Evolutionary conservation across 1,284 basidiomycete genomes (phyloP), one percentile per base, ranked within the genome.

Genomic region (Hortiboletus rubellus): DNA sequence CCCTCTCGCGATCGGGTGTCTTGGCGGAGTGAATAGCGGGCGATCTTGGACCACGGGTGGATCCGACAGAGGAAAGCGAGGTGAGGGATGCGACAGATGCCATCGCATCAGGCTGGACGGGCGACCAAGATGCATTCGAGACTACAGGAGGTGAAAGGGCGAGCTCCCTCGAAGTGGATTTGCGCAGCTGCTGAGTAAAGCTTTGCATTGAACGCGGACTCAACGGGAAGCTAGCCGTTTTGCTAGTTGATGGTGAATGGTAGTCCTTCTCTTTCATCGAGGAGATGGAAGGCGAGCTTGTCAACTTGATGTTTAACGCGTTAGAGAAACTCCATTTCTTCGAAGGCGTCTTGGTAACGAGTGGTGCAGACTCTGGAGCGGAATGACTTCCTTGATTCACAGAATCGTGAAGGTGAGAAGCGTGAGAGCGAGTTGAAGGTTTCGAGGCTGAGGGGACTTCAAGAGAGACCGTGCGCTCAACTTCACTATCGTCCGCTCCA

Each of bases 271-370:
- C 80, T 63, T 72, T 77, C 69, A 76, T 74, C 6, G 83, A 81
- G 31, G 83, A 77, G n/a, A 78, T 77, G n/a, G 85, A 84, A 44
- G 87, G 82, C 30, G 85, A 85, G 59, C 80, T 81, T 22, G 85
- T 81, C 49, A 92, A 75, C 70, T 87, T 92, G 64, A 94, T 82
- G 64, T 90, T 94, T n/a, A 97, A 78, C 7, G 92, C 92, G 57
- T 85, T 91, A 7, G 92, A 92, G 74, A 98, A 93, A 66, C 94
- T 96, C 95, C 95, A 98, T 75, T 97, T 98, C 79, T 96, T 96
- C 42, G 86, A 92, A 46, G 90, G 89, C 2, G 89, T 89, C 74
- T 88, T 89, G 52, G 80, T 73, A 46, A 78, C 74, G 33, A 59
- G 61, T 46, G 71, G 65, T 4, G 71, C 70, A 55, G 78, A 74